Percentiles rank a stretch among this genome's conserved stretches.
These are phyloP conservation scores for Tilletia indica DNA, from an alignment of 1,284 basidiomycete genomes.

Conservation along the genomic window DNA sequence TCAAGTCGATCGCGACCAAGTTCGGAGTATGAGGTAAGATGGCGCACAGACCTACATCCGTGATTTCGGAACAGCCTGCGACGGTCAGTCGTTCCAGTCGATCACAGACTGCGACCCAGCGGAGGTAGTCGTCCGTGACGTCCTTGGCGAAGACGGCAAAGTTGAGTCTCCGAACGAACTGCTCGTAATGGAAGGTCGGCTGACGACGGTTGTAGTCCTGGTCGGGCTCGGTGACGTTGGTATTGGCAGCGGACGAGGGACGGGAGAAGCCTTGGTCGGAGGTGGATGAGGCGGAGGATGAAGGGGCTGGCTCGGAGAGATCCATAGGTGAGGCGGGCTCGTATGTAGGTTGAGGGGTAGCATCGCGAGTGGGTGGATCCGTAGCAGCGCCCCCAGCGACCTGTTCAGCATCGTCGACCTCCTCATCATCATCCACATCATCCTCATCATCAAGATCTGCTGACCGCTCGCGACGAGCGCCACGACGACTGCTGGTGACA, in stretches of 20 bases:
- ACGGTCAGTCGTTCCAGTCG: constrained; percentile 88
- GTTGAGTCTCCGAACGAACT: constrained; percentile 86
- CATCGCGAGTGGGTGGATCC: neutral
- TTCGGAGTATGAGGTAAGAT: constrained; percentile 72
- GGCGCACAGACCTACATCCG: constrained; percentile 67
- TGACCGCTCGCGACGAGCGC: constrained; percentile 44
- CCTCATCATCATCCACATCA: constrained; percentile 4
- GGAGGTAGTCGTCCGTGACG: constrained; percentile 76
- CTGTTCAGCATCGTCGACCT: neutral
- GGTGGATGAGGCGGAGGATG: constrained; percentile 6
- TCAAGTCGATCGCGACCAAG: constrained; percentile 85
- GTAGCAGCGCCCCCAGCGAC: neutral
- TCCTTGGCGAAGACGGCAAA: constrained; percentile 72
- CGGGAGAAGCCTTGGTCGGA: constrained; percentile 14
- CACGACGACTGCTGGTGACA: constrained; percentile 66
- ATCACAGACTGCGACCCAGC: constrained; percentile 72
- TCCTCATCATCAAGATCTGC: constrained; percentile 2
- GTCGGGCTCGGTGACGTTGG: constrained; percentile 12
- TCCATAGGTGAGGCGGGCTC: constrained; percentile 17
- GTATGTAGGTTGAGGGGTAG: neutral
- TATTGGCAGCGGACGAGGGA: neutral
- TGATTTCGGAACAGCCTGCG: constrained; percentile 74
- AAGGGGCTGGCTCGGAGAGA: constrained; percentile 15
- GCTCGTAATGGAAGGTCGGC: constrained; percentile 79
- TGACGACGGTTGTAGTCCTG: neutral